Conservation (phyloP, 257 asterid species). For the Perilla frutescens region DNA sequence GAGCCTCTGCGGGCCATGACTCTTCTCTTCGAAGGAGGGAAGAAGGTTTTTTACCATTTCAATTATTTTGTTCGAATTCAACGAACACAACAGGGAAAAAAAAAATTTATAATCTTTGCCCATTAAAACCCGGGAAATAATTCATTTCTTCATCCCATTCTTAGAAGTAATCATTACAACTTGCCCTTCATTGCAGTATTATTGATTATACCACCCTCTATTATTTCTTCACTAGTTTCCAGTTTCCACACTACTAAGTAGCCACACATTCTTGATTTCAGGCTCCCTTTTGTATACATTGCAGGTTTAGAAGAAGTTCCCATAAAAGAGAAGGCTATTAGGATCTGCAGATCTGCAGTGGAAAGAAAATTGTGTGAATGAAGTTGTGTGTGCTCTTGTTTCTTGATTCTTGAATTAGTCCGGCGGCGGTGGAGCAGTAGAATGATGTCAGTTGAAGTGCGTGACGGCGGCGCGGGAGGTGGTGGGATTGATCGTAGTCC, state of each 20-base stretch:
- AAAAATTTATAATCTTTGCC: constrained; percentile 13
- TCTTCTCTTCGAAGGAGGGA: constrained; percentile 9
- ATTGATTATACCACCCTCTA: neutral
- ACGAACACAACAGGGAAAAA: neutral
- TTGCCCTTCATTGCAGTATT: constrained; percentile 13
- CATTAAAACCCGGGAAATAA: constrained; percentile 11
- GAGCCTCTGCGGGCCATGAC: constrained; percentile 37
- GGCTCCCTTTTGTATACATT: neutral
- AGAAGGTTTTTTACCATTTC: constrained; percentile 16
- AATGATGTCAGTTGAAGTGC: constrained; percentile 36
- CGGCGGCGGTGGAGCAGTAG: constrained; percentile 12
- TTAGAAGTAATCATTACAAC: neutral
- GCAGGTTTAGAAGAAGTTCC: neutral
- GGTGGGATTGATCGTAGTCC: constrained; percentile 53
- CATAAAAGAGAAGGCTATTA: neutral
- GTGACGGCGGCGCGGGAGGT: constrained; percentile 21
- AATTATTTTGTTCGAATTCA: constrained; percentile 34
- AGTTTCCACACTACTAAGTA: neutral
- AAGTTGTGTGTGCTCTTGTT: neutral
- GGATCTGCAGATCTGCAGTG: neutral
- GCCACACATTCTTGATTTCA: neutral
- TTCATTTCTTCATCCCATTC: neutral
- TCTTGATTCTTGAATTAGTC: neutral
- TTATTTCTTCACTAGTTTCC: neutral
- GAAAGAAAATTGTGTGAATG: neutral